Evolutionary conservation across 208 protist genomes (phyloP).

Genomic region (Kentomonas sorsogonicus): DNA sequence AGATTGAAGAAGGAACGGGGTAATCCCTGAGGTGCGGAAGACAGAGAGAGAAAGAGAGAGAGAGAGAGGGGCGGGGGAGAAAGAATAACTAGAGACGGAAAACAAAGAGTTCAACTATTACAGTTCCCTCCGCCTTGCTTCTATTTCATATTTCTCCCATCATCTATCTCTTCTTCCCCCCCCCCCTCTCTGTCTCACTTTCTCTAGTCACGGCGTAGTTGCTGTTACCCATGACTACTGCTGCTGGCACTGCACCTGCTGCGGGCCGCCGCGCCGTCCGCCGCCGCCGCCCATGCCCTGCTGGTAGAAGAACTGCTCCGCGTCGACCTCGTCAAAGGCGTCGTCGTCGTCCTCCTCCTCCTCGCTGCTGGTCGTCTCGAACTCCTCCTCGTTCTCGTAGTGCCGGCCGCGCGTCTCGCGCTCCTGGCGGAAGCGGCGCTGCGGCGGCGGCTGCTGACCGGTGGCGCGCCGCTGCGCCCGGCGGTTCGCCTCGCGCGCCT

Average conservation of each 20-base stretch:
- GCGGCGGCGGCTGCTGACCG: conserved; percentile 2
- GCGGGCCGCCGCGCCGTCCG: conserved; percentile 11
- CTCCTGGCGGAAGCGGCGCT: conserved; percentile 3
- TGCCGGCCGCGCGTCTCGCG: not conserved
- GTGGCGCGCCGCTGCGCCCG: conserved; percentile 2
- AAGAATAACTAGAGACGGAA: conserved; percentile 6
- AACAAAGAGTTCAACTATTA: not conserved
- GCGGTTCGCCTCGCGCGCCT: conserved; percentile 18
- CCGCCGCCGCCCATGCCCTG: conserved; percentile 15
- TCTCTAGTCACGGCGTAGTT: not conserved
- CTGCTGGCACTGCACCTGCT: conserved; percentile 62
- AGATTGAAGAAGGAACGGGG: no score
- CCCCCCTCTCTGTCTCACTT: not conserved
- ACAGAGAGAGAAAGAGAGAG: conserved; percentile 2
- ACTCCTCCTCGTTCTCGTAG: conserved; percentile 1
- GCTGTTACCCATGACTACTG: conserved; percentile 34
- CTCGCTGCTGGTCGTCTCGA: no score
- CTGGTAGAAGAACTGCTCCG: conserved; percentile 19
- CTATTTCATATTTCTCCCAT: not conserved
- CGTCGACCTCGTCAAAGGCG: conserved; percentile 31
- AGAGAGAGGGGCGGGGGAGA: not conserved
- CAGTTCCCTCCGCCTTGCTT: no score
- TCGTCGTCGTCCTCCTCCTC: conserved; percentile 24
- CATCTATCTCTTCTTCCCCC: not conserved
- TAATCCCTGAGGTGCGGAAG: no score